Conservation (phyloP, 768 basidiomycete genomes). For the Suillus hirtellus region DNA sequence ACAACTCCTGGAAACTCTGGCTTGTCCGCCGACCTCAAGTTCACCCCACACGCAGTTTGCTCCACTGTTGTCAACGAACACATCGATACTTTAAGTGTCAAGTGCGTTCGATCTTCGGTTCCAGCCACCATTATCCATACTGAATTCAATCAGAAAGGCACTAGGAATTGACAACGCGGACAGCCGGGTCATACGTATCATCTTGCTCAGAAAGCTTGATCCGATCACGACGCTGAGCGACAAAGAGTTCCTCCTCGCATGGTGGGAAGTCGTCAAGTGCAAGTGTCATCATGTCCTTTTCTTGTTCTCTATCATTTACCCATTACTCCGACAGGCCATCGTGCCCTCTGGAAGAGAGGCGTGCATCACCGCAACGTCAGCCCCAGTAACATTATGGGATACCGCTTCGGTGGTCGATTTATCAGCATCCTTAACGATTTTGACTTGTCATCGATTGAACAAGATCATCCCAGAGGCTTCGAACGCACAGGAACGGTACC, state of each 20-base stretch:
- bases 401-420: background rate
- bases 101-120: background rate
- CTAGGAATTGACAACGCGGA: no score
- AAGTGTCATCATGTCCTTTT: no score
- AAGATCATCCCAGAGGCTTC: background rate
- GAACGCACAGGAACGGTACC: background rate
- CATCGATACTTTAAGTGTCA: background rate
- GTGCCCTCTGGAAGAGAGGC: background rate
- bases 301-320: background rate
- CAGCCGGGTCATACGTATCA: no score
- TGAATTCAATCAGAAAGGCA: no score
- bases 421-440: background rate
- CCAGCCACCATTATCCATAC: no score
- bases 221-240: no score
- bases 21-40: background rate
- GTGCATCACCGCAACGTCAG: background rate
- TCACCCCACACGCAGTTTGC: conserved; percentile 1
- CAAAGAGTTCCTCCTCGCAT: background rate
- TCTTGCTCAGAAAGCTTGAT: no score
- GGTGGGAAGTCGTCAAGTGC: no score
- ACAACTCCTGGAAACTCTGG: background rate
- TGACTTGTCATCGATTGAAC: background rate
- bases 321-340: background rate
- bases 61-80: background rate
- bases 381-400: background rate